phyloP scores from a whole-genome alignment of 768 basidiomycete genomes.

The Megacollybia marginata region DNA sequence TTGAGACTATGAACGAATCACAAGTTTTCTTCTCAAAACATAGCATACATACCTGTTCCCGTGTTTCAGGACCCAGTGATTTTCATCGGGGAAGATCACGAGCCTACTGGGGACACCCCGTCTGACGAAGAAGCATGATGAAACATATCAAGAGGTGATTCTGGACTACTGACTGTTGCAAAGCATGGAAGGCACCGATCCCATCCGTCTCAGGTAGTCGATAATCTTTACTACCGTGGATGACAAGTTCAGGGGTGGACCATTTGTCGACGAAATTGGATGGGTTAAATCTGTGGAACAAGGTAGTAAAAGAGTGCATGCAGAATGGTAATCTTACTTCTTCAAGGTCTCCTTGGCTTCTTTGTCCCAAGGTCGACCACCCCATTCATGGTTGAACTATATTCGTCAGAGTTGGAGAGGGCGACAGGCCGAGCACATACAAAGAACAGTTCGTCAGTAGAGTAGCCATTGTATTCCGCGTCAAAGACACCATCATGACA shows the following conservation, averaged over 20 bases:
- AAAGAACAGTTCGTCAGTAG: conserved; percentile 90
- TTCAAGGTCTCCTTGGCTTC: conserved; percentile 44
- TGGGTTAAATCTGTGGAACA: conserved; percentile 56
- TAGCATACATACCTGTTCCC: conserved; percentile 52
- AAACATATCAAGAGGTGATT: neutral
- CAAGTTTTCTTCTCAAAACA: neutral
- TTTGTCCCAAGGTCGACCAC: conserved; percentile 70
- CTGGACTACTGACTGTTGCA: conserved; percentile 59
- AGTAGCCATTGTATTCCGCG: conserved; percentile 70
- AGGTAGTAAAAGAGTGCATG: neutral
- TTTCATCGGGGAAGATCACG: conserved; percentile 84
- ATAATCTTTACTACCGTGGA: conserved; percentile 87
- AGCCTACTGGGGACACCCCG: conserved; percentile 66
- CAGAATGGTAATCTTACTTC: conserved; percentile 34
- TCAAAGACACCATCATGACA: conserved; percentile 93
- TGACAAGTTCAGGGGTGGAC: conserved; percentile 77
- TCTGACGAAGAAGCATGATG: conserved; percentile 26
- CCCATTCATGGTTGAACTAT: conserved; percentile 88
- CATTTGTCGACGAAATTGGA: conserved; percentile 76
- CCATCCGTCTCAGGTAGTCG: conserved; percentile 82
- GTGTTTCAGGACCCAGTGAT: conserved; percentile 85
- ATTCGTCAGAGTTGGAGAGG: neutral
- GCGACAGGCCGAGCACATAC: conserved; percentile 30
- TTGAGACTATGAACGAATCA: conserved; percentile 48
- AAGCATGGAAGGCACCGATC: conserved; percentile 76